phyloP scores from a whole-genome alignment of 2,329 filamentous ascomycete genomes.

The Xenoacremonium recifei region DNA sequence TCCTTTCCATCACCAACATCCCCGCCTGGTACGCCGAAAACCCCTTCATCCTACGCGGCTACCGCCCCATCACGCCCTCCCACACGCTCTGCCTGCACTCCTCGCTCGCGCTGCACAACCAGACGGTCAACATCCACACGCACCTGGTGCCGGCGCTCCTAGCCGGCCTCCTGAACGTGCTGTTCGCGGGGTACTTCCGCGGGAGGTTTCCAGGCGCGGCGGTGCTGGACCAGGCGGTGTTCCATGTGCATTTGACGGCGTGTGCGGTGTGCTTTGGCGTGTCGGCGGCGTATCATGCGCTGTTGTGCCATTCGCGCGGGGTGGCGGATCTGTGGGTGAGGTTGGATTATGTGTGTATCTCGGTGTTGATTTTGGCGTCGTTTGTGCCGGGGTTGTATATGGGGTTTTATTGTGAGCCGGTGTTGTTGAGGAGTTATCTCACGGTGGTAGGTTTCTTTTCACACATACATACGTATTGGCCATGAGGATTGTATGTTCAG shows the following conservation, averaged over 20 bases:
- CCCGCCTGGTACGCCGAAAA: conserved; percentile 7
- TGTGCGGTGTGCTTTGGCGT: conserved; percentile 35
- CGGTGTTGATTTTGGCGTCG: conserved; percentile 35
- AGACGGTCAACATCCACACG: conserved; percentile 32
- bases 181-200: conserved; percentile 21
- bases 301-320: conserved; percentile 37
- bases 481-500: background rate
- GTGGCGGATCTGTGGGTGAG: conserved; percentile 35
- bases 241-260: conserved; percentile 38
- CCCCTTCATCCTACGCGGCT: conserved; percentile 22
- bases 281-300: conserved; percentile 38
- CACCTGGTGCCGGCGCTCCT: conserved; percentile 41
- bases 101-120: conserved; percentile 36
- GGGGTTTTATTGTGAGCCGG: conserved; percentile 37
- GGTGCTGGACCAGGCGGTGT: conserved; percentile 34
- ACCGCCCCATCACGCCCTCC: conserved; percentile 42
- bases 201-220: conserved; percentile 31
- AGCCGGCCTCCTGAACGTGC: conserved; percentile 28
- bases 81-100: conserved; percentile 35
- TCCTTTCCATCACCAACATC: conserved; percentile 5
- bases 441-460: conserved; percentile 28
- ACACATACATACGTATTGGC: background rate
- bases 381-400: conserved; percentile 41
- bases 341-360: conserved; percentile 37
- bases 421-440: conserved; percentile 32